Base-by-base conservation (phyloP, 257 asterid genomes). In the Nicotiana undulata region DNA sequence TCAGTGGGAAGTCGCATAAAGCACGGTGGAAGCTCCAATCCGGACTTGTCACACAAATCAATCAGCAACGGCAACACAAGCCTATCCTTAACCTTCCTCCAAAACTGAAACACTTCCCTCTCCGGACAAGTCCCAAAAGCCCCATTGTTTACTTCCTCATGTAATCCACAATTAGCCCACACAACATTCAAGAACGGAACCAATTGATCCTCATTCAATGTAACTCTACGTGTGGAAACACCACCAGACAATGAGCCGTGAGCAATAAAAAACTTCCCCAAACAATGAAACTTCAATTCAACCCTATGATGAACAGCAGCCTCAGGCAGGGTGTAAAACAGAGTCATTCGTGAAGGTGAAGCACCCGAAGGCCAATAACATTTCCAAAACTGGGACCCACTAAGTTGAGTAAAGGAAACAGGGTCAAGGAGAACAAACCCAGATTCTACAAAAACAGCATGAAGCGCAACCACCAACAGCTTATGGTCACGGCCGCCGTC, bases 31-130 rank as follows among this genome's bases (percentile, higher is more conserved):
- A 94, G 97, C 24, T 24, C 87, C 12, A 92, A 83, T 80, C 94
- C 93, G 32, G 87, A 59, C 80, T 86, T 92, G 49, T 92, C 97
- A 18, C 97, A 89, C 32, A 93, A 80, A 81, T 93, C 98, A 70
- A 96, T 96, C 86, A 92, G 76, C 92, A 96, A 86, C 26, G 98
- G 98, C 84, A 96, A 86, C 15, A 91, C 97, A 15, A 96, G 89
- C 51, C 82, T 84, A 61, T 96, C 99, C 86, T 93, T 96, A 51
- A 92, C 91, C 0, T 9, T 82, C 80, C 92, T 93, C 98, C 98
- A 96, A 75, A 94, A 90, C 68, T 84, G 76, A 52, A 89, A 92
- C 56, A 94, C 94, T 86, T 91, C 95, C 82, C 84, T 91, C 88
- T 90, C 96, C 0, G 93, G 91, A 2, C 90, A 80, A 0, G 84